Conservation (phyloP, 1,284 basidiomycete species). For the Apiotrichum veenhuisii region DNA sequence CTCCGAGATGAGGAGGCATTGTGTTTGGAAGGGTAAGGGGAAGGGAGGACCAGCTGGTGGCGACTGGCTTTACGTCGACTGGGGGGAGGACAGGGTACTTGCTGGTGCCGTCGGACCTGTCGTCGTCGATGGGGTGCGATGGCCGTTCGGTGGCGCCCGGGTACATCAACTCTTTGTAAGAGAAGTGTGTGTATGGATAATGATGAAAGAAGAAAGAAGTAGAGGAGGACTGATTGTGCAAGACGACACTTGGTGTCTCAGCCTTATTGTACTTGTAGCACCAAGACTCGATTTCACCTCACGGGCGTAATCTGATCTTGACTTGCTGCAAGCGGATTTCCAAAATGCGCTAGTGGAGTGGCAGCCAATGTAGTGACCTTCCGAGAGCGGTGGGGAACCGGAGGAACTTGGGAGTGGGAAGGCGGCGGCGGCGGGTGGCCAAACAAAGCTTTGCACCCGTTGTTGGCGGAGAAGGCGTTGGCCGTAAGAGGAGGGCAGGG, state of each 20-base stretch:
- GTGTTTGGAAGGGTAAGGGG: not conserved
- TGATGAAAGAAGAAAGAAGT: not conserved
- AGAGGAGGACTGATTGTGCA: not conserved
- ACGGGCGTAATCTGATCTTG: not conserved
- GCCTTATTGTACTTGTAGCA: not conserved
- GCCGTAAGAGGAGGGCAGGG: not conserved
- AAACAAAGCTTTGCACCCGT: not conserved
- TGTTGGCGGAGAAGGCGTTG: not conserved
- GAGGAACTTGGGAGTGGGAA: not conserved
- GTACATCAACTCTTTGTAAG: not conserved
- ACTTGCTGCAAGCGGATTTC: not conserved
- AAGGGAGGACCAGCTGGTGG: not conserved
- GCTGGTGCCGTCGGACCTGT: not conserved
- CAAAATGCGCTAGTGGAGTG: not conserved
- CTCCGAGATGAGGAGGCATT: constrained; percentile 1
- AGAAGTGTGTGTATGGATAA: not conserved
- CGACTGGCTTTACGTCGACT: not conserved
- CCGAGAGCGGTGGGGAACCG: not conserved
- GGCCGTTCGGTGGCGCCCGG: not conserved
- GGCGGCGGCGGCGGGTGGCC: not conserved
- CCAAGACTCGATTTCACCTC: no score
- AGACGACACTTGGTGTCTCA: not conserved
- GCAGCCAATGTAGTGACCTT: not conserved
- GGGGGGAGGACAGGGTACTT: not conserved
- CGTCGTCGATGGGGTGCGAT: not conserved